These are phyloP conservation scores for Colletotrichum cereale DNA, from an alignment of 2,329 filamentous ascomycete genomes.

Conservation along the genomic window DNA sequence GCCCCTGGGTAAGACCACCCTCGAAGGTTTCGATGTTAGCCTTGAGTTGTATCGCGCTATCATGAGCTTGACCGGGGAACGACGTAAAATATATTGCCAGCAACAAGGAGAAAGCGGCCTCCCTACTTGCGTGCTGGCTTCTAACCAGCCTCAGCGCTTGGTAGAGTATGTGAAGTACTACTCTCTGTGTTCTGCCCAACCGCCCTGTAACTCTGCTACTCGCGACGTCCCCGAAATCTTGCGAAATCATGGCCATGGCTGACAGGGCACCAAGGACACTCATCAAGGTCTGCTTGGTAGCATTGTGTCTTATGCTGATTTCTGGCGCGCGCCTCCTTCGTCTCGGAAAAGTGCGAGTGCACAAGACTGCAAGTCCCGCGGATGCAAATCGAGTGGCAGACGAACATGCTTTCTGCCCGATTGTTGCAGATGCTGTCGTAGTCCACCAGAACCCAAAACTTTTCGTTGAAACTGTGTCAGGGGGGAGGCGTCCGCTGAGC, in stretches of 20 bases:
- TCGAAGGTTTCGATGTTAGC: neutral
- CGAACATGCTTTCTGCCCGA: slow-evolving; percentile 10
- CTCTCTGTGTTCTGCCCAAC: slow-evolving; percentile 3
- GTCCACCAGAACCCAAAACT: slow-evolving; percentile 28
- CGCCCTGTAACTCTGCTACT: neutral
- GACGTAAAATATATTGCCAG: slow-evolving; percentile 31
- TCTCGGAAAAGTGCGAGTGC: neutral
- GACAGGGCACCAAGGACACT: slow-evolving; percentile 48
- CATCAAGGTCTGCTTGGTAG: slow-evolving; percentile 42
- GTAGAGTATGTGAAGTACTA: slow-evolving; percentile 24
- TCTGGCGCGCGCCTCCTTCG: neutral
- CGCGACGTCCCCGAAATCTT: slow-evolving; percentile 16
- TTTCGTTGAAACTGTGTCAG: slow-evolving; percentile 4
- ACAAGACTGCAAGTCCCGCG: slow-evolving; percentile 20
- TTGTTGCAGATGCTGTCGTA: slow-evolving; percentile 17
- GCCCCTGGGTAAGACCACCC: slow-evolving; percentile 1
- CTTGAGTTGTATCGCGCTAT: neutral
- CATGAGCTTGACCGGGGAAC: neutral
- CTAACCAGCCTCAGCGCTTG: slow-evolving; percentile 23
- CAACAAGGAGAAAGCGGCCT: slow-evolving; percentile 24
- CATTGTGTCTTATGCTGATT: neutral
- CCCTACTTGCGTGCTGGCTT: neutral
- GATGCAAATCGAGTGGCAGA: slow-evolving; percentile 25
- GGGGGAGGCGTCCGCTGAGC: neutral
- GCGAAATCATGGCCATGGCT: slow-evolving; percentile 44